Evolutionary conservation across 1,139 yeast species (phyloP), one percentile per base, ranked within the genome.

Genomic region (Nakaseomyces nivariensis): DNA sequence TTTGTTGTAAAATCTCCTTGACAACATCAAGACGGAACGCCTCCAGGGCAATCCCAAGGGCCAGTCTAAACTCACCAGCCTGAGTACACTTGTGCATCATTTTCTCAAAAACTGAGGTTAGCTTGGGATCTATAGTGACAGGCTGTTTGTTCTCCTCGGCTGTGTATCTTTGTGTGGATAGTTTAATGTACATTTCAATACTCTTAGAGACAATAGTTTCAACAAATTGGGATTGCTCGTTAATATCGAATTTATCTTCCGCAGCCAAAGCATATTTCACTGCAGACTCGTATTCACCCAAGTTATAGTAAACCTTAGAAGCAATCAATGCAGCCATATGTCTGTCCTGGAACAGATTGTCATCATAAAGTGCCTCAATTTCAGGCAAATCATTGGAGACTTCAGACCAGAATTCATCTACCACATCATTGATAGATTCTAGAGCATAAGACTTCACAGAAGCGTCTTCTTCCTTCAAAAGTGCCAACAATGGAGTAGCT

Each of bases 321-420:
- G 92, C 92, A 55, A 92, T 79, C 56, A 92, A 74, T 4, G 98
- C 98, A 3, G 97, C 98, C 63, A 92, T 75, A 50, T 79, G 72
- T 58, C 95, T 79, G 54, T 84, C 80, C 47, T 82, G 79, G 67
- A 90, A 92, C 13, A 76, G 69, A 52, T 78, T 76, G 67, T 92
- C 96, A 69, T 92, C 98, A 63, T 85, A 89, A 49, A 92, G 74
- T 56, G 88, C 96, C 71, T 92, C 98, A 63, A 88, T 74, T 54
- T 85, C 92, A 45, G 87, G 74, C 57, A 92, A 79, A 64, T 79
- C 82, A 69, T 92, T 94, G 54, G 98, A 96, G 53, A 94, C 86
- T 72, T 92, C 98, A 3, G 97, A 90, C 99, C 99, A 92, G 57
- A 88, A 76, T 67, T 87, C 90, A 71, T 89, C 96, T 51, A 89